Conservation (phyloP, 2,329 filamentous ascomycete genomes). For the Gaeumannomyces tritici region DNA sequence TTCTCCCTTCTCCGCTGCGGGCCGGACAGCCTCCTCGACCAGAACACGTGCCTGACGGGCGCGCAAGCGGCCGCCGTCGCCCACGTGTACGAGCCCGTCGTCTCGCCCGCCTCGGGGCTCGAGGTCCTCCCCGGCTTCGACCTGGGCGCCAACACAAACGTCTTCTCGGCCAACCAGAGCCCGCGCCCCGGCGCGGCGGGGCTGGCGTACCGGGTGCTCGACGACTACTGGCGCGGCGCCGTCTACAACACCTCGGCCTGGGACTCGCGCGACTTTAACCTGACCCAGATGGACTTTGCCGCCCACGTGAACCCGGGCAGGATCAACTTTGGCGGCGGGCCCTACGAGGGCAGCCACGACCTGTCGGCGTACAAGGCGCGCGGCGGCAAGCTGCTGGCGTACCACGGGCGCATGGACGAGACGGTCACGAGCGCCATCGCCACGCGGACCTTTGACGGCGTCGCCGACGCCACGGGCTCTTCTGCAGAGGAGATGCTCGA, state of each 20-base stretch:
- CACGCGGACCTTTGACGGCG: conserved; percentile 12
- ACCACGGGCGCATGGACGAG: conserved; percentile 34
- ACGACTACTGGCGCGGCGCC: conserved; percentile 37
- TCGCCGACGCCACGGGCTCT: conserved; percentile 7
- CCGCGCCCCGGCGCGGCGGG: conserved; percentile 27
- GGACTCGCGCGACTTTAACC: conserved; percentile 25
- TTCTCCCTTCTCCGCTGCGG: conserved; percentile 1
- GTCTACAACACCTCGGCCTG: conserved; percentile 34
- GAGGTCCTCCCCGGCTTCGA: conserved; percentile 37
- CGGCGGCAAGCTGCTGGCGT: conserved; percentile 41
- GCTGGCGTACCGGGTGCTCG: conserved; percentile 25
- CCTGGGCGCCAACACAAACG: conserved; percentile 28
- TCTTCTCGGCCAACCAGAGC: conserved; percentile 19
- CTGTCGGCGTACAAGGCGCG: conserved; percentile 29
- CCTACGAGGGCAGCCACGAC: conserved; percentile 25
- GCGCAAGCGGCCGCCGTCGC: conserved; percentile 1
- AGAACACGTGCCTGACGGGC: neutral
- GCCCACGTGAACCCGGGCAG: conserved; percentile 11
- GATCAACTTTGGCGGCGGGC: conserved; percentile 8
- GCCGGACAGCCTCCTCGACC: neutral
- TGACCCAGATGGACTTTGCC: conserved; percentile 22
- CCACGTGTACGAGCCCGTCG: conserved; percentile 38
- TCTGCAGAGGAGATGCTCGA: conserved; percentile 9
- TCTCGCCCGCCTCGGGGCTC: conserved; percentile 31
- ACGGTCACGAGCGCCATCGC: conserved; percentile 23